Conservation (phyloP, 345 rosid genomes). For the Rhizophora apiculata region DNA sequence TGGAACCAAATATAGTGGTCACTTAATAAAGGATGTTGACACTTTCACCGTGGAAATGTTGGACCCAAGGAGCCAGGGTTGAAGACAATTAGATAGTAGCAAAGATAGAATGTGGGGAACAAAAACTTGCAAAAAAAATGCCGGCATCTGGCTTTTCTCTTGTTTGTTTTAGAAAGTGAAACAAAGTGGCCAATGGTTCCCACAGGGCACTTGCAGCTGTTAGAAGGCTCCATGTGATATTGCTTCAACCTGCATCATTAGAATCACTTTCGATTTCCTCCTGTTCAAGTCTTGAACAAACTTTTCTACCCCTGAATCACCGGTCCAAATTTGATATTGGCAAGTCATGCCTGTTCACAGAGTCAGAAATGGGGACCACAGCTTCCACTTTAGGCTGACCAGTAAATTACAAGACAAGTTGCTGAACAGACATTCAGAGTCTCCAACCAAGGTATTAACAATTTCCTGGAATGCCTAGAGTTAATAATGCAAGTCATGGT, state of each 20-base stretch:
- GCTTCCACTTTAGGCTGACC: background rate
- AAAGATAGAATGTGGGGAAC: background rate
- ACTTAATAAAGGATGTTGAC: background rate
- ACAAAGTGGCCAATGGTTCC: background rate
- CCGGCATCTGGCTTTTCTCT: background rate
- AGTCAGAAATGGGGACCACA: background rate
- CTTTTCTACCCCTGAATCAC: background rate
- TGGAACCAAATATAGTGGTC: no score
- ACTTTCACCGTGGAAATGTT: background rate
- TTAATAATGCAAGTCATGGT: no score
- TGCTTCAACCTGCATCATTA: background rate
- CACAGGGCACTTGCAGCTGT: background rate
- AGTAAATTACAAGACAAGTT: background rate
- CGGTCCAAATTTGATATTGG: background rate
- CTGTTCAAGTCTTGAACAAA: constrained; percentile 3
- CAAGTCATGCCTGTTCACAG: background rate
- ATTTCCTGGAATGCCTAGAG: no score
- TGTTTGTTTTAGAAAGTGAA: background rate
- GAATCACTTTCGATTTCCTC: background rate
- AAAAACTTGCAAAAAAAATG: background rate
- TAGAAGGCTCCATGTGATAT: background rate
- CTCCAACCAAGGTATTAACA: no score
- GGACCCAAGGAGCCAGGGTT: background rate
- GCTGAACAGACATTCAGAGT: background rate
- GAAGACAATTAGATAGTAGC: background rate